These are phyloP conservation scores for Immersiporthe knoxdaviesiana DNA, from an alignment of 2,329 filamentous ascomycete species.

Conservation along the genomic window DNA sequence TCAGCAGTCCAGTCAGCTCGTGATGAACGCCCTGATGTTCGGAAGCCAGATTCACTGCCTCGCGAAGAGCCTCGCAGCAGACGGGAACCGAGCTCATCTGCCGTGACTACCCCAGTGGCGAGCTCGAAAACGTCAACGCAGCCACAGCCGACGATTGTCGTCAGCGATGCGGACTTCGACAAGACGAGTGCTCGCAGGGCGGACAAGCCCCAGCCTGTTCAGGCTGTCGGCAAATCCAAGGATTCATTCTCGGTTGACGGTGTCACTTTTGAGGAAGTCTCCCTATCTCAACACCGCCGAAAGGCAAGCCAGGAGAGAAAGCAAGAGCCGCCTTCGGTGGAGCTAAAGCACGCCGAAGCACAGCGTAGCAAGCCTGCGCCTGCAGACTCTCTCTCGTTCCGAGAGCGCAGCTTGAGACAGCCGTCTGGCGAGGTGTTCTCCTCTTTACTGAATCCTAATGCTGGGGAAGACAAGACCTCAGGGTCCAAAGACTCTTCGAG, in stretches of 20 bases:
- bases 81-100: not conserved
- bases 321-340: not conserved
- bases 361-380: not conserved
- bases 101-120: not conserved
- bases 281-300: not conserved
- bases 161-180: not conserved
- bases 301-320: not conserved
- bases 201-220: not conserved
- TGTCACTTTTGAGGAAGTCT: not conserved
- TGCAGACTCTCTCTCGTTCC: not conserved
- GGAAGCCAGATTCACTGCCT: not conserved
- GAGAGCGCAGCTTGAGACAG: slow-evolving; percentile 1
- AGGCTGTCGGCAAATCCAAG: not conserved
- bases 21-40: not conserved
- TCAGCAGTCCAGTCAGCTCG: not conserved
- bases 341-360: not conserved
- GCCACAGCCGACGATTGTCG: not conserved
- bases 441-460: not conserved
- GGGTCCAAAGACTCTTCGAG: not conserved
- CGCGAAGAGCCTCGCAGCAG: not conserved
- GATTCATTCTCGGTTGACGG: not conserved
- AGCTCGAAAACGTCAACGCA: not conserved
- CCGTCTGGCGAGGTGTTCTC: not conserved
- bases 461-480: not conserved
- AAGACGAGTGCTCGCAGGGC: not conserved